These are phyloP conservation scores for Paspalum notatum DNA, from an alignment of 176 grass and related monocot species.

Conservation along the genomic window DNA sequence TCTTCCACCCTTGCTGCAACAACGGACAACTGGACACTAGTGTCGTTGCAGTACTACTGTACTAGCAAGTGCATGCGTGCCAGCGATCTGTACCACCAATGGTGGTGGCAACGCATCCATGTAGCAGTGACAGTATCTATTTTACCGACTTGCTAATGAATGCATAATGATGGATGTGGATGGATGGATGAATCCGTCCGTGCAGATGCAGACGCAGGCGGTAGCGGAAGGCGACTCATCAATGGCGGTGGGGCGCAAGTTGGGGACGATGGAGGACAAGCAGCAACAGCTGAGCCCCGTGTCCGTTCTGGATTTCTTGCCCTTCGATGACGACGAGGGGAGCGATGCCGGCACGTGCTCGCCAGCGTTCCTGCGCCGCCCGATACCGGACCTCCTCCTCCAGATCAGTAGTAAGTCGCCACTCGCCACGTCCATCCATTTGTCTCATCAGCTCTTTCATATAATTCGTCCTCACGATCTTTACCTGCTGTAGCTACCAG, in stretches of 20 bases:
- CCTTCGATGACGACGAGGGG: constrained; percentile 44
- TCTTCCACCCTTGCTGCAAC: background rate
- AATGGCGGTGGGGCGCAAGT: constrained; percentile 15
- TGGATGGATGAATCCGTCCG: background rate
- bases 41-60: too few relatives aligned
- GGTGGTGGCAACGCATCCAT: too few relatives aligned
- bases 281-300: constrained; percentile 83
- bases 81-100: too few relatives aligned
- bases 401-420: constrained; percentile 9
- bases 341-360: constrained; percentile 42
- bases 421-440: too few relatives aligned
- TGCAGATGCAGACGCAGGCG: constrained; percentile 3
- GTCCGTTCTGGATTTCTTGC: constrained; percentile 81
- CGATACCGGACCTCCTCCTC: constrained; percentile 7
- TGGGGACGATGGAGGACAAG: constrained; percentile 55
- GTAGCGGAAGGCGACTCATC: constrained; percentile 10
- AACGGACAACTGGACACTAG: too few relatives aligned
- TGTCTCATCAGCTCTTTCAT: background rate
- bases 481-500: too few relatives aligned
- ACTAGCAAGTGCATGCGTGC: too few relatives aligned
- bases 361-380: constrained; percentile 30
- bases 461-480: too few relatives aligned
- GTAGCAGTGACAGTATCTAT: too few relatives aligned
- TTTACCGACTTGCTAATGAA: too few relatives aligned
- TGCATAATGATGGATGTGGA: background rate